A percentile compares a stretch with the other conserved stretches of the same genome.
Conservation (phyloP, 225 moss, liverwort and hornwort species). For the Bryoerythrophyllum caledonicum region DNA sequence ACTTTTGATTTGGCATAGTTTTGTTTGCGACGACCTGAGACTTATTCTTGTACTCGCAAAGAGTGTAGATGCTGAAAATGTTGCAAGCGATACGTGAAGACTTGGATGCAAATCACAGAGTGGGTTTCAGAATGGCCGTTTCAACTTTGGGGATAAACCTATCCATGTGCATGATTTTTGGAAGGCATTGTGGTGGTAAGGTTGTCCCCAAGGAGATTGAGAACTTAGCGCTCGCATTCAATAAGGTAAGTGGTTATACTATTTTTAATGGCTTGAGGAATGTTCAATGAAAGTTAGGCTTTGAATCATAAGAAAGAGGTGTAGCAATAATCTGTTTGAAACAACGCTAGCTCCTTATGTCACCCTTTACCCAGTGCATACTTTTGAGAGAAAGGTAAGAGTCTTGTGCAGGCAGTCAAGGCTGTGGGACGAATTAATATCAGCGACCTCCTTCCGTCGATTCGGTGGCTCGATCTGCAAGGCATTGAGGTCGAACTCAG, state of each 20-base stretch:
- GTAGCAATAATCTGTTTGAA: background rate
- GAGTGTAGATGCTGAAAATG: slow-evolving; percentile 44
- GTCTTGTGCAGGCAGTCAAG: slow-evolving; percentile 49
- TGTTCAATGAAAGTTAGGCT: background rate
- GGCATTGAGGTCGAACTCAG: slow-evolving; percentile 44
- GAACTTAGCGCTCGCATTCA: slow-evolving; percentile 28
- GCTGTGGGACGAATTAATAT: slow-evolving; percentile 45
- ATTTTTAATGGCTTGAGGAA: slow-evolving; percentile 9
- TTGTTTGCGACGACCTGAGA: slow-evolving; percentile 29
- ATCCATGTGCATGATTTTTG: slow-evolving; percentile 49
- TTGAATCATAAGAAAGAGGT: background rate
- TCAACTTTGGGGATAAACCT: slow-evolving; percentile 37
- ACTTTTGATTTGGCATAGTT: background rate
- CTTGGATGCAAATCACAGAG: slow-evolving; percentile 40
- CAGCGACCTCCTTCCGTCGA: slow-evolving; percentile 68
- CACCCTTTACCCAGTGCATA: background rate
- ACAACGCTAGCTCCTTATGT: background rate
- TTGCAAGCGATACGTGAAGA: slow-evolving; percentile 53
- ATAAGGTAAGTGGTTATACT: slow-evolving; percentile 25
- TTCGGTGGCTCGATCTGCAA: slow-evolving; percentile 74
- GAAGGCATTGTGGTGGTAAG: slow-evolving; percentile 37
- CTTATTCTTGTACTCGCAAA: slow-evolving; percentile 43
- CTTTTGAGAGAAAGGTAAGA: slow-evolving; percentile 14
- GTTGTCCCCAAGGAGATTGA: slow-evolving; percentile 40
- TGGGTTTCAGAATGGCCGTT: slow-evolving; percentile 41